Conservation (phyloP, 73 alveolate genomes). For the Uronychia setigera region DNA sequence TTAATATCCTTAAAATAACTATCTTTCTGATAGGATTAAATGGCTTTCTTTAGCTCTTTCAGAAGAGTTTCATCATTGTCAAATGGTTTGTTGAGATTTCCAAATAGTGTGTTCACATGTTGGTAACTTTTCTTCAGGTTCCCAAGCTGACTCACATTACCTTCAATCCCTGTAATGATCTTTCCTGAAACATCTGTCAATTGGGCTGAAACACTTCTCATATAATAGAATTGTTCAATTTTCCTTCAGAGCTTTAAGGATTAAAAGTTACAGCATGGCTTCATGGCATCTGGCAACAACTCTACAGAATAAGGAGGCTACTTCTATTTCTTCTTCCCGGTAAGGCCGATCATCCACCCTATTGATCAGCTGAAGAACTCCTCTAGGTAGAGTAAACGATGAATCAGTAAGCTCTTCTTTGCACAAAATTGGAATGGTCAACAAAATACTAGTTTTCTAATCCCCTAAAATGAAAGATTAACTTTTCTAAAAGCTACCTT, state of each 20-base stretch:
- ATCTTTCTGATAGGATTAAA: too few species aligned
- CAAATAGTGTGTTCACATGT: neutral
- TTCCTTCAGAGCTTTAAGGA: neutral
- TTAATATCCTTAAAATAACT: too few species aligned
- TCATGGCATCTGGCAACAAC: constrained; percentile 5
- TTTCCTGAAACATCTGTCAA: neutral
- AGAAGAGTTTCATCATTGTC: too few species aligned
- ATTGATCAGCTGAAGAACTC: neutral
- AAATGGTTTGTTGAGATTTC: neutral
- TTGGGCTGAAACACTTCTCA: neutral
- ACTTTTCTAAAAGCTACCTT: too few species aligned
- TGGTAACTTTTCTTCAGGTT: neutral
- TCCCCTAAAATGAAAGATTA: neutral
- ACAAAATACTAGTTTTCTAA: neutral
- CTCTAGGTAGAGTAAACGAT: neutral
- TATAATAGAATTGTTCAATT: constrained; percentile 1
- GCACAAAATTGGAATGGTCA: constrained; percentile 6
- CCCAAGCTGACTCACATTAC: neutral
- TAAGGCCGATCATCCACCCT: neutral
- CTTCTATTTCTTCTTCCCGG: neutral
- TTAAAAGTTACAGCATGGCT: neutral
- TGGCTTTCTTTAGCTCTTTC: too few species aligned
- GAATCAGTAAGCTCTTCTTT: neutral
- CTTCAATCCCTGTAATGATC: neutral
- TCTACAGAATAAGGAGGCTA: neutral